Base-by-base conservation (phyloP, 1,284 basidiomycete genomes). In the Boletus smithii region DNA sequence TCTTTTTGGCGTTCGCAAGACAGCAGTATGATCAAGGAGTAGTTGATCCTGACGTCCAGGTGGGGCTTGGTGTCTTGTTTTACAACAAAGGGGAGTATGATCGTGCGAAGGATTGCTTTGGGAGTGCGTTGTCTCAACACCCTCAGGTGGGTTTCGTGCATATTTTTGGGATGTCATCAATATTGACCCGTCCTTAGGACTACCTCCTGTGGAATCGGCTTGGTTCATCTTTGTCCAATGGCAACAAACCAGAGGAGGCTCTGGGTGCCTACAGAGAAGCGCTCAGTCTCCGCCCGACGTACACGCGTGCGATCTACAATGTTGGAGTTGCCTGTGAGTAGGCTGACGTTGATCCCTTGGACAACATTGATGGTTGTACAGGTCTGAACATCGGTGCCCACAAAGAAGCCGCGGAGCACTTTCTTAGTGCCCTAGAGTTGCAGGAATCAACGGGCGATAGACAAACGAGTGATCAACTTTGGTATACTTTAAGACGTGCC, bases 261-360 rank as follows among this genome's bases (percentile, higher is more conserved):
- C 80, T 99, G 27, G 91, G 91, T 33, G 95, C 94, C 11, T 99
- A 99, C 67, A 80, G 91, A 53, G 85, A 94, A 65, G 97, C 97
- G 0, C 74, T 99, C n/a, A 86, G 87, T 61, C 73, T 98, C 40
- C 83, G 95, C 33, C 97, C 97, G 13, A 95, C 93, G 3, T 99
- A 97, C 65, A 98, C 97, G 0, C 82, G 97, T 10, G 97, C 95
- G 6, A 94, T 98, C 30, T 98, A 97, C 67, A 99, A 99, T 63
- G 88, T 99, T 29, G 94, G 93, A 30, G 95, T 98, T 20, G 93
- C 94, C 17, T 98, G 95, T 91, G 61, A 59, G 80, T 75, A 22
- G 31, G 27, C 27, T 29, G 39, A 20, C 9, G 8, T 29, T 18
- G 30, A 8, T 53, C 42, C 31, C 23, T 40, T n/a, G 44, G 23